These are phyloP conservation scores for Penicillium sp. DNA, from an alignment of 2,329 filamentous ascomycete genomes.

Conservation along the genomic window DNA sequence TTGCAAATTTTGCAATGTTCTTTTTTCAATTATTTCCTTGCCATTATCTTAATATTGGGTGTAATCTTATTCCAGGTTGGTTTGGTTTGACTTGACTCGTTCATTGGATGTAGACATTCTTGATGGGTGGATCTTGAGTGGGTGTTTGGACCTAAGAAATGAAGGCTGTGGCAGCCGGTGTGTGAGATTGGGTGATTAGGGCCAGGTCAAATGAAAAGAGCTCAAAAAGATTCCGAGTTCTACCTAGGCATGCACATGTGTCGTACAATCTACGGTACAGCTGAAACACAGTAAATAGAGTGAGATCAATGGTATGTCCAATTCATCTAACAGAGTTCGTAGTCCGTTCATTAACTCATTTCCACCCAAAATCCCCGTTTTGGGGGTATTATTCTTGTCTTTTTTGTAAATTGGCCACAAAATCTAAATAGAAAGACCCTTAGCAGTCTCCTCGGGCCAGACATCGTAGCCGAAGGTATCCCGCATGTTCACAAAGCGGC, in stretches of 20 bases:
- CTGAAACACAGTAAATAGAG: neutral
- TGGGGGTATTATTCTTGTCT: constrained; percentile 6
- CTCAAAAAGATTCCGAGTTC: neutral
- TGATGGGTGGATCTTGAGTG: constrained; percentile 10
- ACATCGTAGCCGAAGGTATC: constrained; percentile 74
- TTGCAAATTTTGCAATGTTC: neutral
- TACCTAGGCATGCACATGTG: neutral
- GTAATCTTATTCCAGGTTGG: constrained; percentile 4
- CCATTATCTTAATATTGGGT: neutral
- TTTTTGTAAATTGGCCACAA: constrained; percentile 1
- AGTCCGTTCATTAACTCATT: constrained; percentile 17
- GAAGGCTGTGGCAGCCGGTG: constrained; percentile 5
- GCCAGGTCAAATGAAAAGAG: neutral
- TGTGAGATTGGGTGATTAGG: neutral
- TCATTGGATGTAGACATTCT: constrained; percentile 6
- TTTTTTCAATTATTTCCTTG: neutral
- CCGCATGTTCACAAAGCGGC: constrained; percentile 79
- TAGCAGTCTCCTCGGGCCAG: constrained; percentile 59
- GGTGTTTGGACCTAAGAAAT: constrained; percentile 1
- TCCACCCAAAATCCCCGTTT: constrained; percentile 7
- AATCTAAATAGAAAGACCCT: constrained; percentile 34
- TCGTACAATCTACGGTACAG: neutral
- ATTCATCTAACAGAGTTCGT: constrained; percentile 20
- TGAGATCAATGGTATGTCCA: constrained; percentile 15
- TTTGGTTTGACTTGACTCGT: neutral